Evolutionary conservation across 768 basidiomycete species (phyloP).

Genomic region (Lactarius deliciosus): DNA sequence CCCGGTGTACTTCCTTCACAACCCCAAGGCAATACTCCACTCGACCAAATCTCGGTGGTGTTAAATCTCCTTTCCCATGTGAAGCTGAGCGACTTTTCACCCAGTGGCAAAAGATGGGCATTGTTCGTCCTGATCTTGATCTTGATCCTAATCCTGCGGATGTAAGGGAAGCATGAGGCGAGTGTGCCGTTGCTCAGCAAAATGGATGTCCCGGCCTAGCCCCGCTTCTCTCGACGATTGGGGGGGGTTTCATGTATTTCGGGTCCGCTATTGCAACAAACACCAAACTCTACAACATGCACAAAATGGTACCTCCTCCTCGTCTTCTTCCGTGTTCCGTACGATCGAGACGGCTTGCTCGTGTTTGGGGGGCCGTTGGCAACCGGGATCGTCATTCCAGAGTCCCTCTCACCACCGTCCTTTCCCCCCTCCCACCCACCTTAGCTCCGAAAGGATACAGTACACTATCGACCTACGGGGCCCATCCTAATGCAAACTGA

Average conservation of each 20-base stretch:
- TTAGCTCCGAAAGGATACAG: slow-evolving; percentile 19
- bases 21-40: neutral
- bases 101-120: slow-evolving; percentile 21
- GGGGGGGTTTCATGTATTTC: neutral
- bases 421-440: neutral
- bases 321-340: slow-evolving; percentile 20
- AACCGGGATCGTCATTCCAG: slow-evolving; percentile 23
- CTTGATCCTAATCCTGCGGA: slow-evolving; percentile 4
- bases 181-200: slow-evolving; percentile 8
- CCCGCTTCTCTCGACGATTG: slow-evolving; percentile 6
- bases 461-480: neutral
- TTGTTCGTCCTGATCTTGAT: slow-evolving; percentile 12
- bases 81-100: neutral
- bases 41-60: slow-evolving; percentile 14
- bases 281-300: slow-evolving; percentile 16
- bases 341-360: slow-evolving; percentile 18
- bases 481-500: slow-evolving; percentile 8
- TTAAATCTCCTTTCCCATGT: slow-evolving; percentile 5
- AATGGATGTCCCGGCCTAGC: slow-evolving; percentile 9
- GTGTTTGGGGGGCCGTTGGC: slow-evolving; percentile 24
- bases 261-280: slow-evolving; percentile 19
- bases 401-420: neutral
- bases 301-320: slow-evolving; percentile 3
- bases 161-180: slow-evolving; percentile 13
- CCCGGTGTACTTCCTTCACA: slow-evolving; percentile 6